Percentiles rank a stretch among this genome's conserved stretches.
These are phyloP conservation scores for Friedmanniomyces simplex DNA, from an alignment of 495 filamentous ascomycete genomes.

Conservation along the genomic window DNA sequence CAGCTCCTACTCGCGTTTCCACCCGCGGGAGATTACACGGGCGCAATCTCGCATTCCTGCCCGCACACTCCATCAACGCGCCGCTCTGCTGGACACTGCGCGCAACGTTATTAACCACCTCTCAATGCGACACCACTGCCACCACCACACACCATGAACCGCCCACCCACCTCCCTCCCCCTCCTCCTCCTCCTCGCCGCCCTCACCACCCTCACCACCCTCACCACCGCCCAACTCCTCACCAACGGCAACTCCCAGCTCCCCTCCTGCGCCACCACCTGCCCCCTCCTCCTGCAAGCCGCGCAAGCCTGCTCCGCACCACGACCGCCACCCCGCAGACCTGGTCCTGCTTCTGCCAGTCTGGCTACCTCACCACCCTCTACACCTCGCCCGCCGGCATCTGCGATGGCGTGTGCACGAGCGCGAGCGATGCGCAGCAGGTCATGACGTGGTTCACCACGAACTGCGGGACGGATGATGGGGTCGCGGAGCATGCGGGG, in stretches of 20 bases:
- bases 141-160: neutral
- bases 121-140: neutral
- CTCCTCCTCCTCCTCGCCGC: too few species aligned
- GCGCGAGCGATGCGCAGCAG: constrained; percentile 29
- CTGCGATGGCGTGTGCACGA: constrained; percentile 34
- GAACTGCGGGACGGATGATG: constrained; percentile 20
- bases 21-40: neutral
- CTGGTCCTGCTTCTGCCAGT: constrained; percentile 48
- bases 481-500: constrained; percentile 7
- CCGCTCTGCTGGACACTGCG: too few species aligned
- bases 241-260: constrained; percentile 31
- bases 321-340: constrained; percentile 32
- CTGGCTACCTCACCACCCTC: constrained; percentile 33
- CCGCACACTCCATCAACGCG: neutral
- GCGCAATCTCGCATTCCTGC: neutral
- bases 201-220: constrained; percentile 14
- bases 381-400: constrained; percentile 29
- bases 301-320: constrained; percentile 34
- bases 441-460: constrained; percentile 42
- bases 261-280: constrained; percentile 42
- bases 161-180: neutral
- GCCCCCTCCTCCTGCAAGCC: constrained; percentile 37
- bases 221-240: constrained; percentile 20
- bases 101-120: neutral
- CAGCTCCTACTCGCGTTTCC: neutral